Percentiles rank a stretch among this genome's conserved stretches.
phyloP scores from a whole-genome alignment of 345 rosid species.

The Citrus cavaleriei region DNA sequence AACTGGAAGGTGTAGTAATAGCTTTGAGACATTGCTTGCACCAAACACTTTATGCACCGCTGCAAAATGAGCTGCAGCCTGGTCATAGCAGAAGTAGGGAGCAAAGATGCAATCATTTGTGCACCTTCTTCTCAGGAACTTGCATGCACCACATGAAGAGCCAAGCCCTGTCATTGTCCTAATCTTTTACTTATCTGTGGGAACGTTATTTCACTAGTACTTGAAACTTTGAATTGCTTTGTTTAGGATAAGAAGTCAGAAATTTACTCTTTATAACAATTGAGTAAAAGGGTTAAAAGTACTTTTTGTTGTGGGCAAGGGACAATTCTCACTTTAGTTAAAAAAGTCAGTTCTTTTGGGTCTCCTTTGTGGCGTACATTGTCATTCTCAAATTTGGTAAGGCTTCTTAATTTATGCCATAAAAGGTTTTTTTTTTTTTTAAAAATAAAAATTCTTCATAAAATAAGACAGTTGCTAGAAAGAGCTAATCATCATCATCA shows the following conservation, averaged over 20 bases:
- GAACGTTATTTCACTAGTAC: slow-evolving; percentile 20
- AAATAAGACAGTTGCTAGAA: slow-evolving; percentile 9
- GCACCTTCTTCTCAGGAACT: slow-evolving; percentile 74
- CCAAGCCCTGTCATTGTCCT: slow-evolving; percentile 68
- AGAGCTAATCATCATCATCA: slow-evolving; percentile 33
- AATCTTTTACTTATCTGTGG: slow-evolving; percentile 21
- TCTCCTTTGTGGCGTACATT: slow-evolving; percentile 64
- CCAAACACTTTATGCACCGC: slow-evolving; percentile 84
- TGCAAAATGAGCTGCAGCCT: slow-evolving; percentile 59
- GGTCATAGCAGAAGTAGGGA: slow-evolving; percentile 66
- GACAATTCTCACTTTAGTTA: slow-evolving; percentile 33
- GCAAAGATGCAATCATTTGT: slow-evolving; percentile 62
- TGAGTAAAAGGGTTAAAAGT: slow-evolving; percentile 13
- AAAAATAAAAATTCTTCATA: slow-evolving; percentile 15
- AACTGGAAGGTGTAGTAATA: slow-evolving; percentile 48
- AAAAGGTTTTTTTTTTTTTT: slow-evolving; percentile 7
- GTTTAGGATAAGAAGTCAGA: slow-evolving; percentile 24
- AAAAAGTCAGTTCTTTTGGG: slow-evolving; percentile 42
- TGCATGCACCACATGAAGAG: slow-evolving; percentile 87
- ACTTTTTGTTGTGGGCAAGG: slow-evolving; percentile 23
- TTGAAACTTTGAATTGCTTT: slow-evolving; percentile 9
- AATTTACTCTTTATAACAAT: slow-evolving; percentile 44
- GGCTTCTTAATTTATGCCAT: slow-evolving; percentile 37
- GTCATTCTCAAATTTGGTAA: slow-evolving; percentile 47
- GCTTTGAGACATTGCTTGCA: slow-evolving; percentile 75